Base-by-base conservation (phyloP, 768 basidiomycete genomes). In the Phlebiopsis flavidoalba region DNA sequence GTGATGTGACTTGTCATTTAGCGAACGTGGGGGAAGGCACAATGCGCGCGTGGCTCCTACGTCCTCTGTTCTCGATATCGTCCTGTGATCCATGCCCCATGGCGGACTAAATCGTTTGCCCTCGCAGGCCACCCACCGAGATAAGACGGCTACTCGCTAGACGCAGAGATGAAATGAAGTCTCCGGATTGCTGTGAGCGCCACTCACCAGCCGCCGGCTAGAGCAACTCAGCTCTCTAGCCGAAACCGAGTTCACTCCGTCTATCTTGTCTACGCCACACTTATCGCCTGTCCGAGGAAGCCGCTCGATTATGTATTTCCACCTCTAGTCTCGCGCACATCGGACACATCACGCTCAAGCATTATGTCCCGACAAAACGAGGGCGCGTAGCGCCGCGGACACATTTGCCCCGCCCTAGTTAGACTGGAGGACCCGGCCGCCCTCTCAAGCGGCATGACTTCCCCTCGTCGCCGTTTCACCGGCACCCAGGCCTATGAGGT, bases 371-470 rank as follows among this genome's bases (percentile, higher is more conserved):
- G n/a, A n/a, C n/a, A n/a, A n/a, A n/a, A n/a, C n/a, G n/a, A n/a
- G n/a, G n/a, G n/a, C n/a, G n/a, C n/a, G n/a, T n/a, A n/a, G n/a
- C n/a, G n/a, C n/a, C n/a, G n/a, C n/a, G n/a, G n/a, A n/a, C n/a
- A n/a, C n/a, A n/a, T n/a, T n/a, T n/a, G n/a, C n/a, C n/a, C n/a
- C n/a, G n/a, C n/a, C n/a, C n/a, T n/a, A n/a, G n/a, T n/a, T n/a
- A n/a, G n/a, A n/a, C n/a, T n/a, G n/a, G 80, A 85, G 58, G 80
- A 80, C 12, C 87, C 85, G 65, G 67, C 81, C 19, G 68, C 8
- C 73, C 82, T 11, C 65, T 80, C 35, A 69, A 68, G 60, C 70
- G 70, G 15, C 26, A 31, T 31, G 26, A 31, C 26, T 64, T 71
- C 37, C 52, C 65, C 17, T 50, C 53, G 8, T 70, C 57, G 60